These are phyloP conservation scores for Paraglomus occultum DNA, from an alignment of 192 early-diverging fungal genomes.

Conservation along the genomic window DNA sequence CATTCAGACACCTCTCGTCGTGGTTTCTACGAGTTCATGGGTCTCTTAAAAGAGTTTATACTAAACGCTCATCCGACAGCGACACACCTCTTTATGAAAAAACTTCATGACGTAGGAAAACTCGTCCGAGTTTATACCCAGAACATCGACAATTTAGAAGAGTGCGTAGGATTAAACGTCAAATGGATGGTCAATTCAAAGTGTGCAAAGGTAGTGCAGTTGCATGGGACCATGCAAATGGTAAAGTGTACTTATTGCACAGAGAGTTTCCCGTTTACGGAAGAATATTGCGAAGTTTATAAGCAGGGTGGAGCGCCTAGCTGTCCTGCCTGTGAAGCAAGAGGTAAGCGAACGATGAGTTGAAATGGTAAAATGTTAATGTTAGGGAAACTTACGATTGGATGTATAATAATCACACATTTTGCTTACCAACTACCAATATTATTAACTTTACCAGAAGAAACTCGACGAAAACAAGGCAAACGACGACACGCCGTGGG, in stretches of 20 bases:
- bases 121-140: constrained; percentile 93
- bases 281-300: constrained; percentile 59
- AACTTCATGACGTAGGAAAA: constrained; percentile 69
- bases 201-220: constrained; percentile 75
- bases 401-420: background rate
- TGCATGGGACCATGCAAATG: constrained; percentile 87
- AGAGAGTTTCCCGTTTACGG: constrained; percentile 62
- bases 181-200: constrained; percentile 46
- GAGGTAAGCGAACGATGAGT: constrained; percentile 26
- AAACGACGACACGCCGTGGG: constrained; percentile 78
- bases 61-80: constrained; percentile 73
- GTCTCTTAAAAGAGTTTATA: constrained; percentile 74
- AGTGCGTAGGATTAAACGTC: constrained; percentile 60
- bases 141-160: constrained; percentile 95
- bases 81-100: constrained; percentile 84
- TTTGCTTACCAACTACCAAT: background rate
- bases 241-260: constrained; percentile 87
- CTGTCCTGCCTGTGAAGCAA: constrained; percentile 54
- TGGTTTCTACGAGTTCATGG: constrained; percentile 82
- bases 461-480: constrained; percentile 58
- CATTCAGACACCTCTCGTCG: constrained; percentile 58
- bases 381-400: background rate
- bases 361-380: background rate
- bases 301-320: constrained; percentile 69
- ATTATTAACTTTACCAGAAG: constrained; percentile 28